These are phyloP conservation scores for Aspergillus viridinutans DNA, from an alignment of 2,329 filamentous ascomycete species.

Conservation along the genomic window DNA sequence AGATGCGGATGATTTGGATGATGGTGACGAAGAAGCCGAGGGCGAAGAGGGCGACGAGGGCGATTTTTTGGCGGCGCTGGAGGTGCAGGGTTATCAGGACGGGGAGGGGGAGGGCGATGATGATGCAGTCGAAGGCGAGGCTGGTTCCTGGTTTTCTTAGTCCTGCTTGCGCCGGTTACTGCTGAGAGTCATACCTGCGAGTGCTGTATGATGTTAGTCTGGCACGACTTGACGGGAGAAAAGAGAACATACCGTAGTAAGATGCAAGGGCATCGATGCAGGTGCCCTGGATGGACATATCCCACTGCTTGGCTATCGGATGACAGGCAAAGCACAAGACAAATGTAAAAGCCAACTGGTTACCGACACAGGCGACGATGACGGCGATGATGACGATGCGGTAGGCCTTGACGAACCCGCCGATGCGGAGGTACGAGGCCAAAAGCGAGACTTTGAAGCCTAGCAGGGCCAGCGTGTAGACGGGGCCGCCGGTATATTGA, in stretches of 20 bases:
- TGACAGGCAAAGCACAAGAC: constrained; percentile 22
- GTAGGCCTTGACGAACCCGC: constrained; percentile 36
- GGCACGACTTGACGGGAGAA: not conserved
- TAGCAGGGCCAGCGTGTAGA: constrained; percentile 32
- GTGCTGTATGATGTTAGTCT: constrained; percentile 1
- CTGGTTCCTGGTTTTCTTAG: constrained; percentile 11
- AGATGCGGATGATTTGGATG: constrained; percentile 50
- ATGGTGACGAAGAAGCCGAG: constrained; percentile 51
- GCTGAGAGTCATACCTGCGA: constrained; percentile 4
- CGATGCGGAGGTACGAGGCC: constrained; percentile 46
- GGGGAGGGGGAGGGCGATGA: constrained; percentile 23
- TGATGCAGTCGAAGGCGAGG: constrained; percentile 20
- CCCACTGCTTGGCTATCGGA: constrained; percentile 42
- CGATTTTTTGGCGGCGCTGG: constrained; percentile 19
- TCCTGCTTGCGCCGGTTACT: not conserved
- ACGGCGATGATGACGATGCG: constrained; percentile 31
- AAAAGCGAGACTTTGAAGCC: constrained; percentile 48
- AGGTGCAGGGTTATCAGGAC: constrained; percentile 20
- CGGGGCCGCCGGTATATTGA: constrained; percentile 26
- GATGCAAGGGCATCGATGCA: constrained; percentile 42
- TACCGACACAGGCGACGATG: constrained; percentile 33
- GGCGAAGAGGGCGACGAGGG: constrained; percentile 43
- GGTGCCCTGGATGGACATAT: constrained; percentile 33
- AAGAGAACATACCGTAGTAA: constrained; percentile 39
- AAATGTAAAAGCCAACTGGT: constrained; percentile 36